Evolutionary conservation across 2,329 filamentous ascomycete genomes (phyloP), one percentile per base, ranked within the genome.

Genomic region (Claviceps digitariae): DNA sequence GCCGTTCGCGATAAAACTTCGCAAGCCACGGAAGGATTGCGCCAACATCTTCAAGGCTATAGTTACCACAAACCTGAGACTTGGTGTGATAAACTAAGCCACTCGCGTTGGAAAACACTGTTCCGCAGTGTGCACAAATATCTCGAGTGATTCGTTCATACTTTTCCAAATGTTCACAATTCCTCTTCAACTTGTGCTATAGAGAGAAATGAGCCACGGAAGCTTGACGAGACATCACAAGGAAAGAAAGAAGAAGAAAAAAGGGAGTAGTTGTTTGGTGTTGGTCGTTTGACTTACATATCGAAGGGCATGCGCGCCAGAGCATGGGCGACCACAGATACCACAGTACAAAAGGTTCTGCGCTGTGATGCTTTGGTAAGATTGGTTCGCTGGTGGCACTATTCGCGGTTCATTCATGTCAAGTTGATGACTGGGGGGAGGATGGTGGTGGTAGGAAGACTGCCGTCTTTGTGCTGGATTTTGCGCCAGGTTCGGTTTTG

Each of bases 11-110:
- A 47, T 55, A 55, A 43, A 55, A 55, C 4, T 27, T 23, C 21
- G n/a, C n/a, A 21, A 55, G 50, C 40, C 29, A 48, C 25, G 47
- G 50, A 27, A 47, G 17, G 4, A 55, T 51, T 12, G 27, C 27
- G 7, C 55, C 31, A n/a, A 36, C 15, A 44, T 54, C 55, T 9
- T 57, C 56, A 3, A 57, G 48, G 23, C 57, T 57, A 54, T 72
- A 71, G 3, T 64, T 57, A n/a, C 75, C 74, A 57, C 77, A 81
- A 2, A 77, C 71, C 3, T 64, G 61, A 52, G 70, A 71, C 40
- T 67, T 63, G 0, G 61, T 55, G 55, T 80, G 77, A 62, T 77
- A 77, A 50, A 65, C 56, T 2, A 74, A 58, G 1, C 72, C 74
- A 23, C 66, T 66, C 4, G 60, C 57, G 12, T 69, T 72, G 2